Conservation (phyloP, 768 basidiomycete species). For the Russula ochroleuca region DNA sequence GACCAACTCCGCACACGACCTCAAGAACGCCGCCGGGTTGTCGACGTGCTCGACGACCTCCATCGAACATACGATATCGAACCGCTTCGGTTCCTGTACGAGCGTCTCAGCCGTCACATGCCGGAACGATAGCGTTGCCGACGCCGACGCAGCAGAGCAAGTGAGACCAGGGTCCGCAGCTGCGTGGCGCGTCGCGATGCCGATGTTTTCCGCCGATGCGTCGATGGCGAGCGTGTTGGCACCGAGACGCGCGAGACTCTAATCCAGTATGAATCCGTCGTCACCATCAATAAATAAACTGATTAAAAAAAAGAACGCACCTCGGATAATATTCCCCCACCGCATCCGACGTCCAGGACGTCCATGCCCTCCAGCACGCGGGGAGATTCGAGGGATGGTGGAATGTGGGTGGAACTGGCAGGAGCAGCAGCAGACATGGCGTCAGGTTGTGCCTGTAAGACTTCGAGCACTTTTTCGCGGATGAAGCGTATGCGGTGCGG, state of each 20-base stretch:
- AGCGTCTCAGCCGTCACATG: slow-evolving; percentile 75
- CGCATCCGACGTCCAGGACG: slow-evolving; percentile 90
- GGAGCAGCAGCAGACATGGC: slow-evolving; percentile 30
- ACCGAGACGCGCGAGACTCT: slow-evolving; percentile 87
- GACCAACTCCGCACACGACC: slow-evolving; percentile 75
- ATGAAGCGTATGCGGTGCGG: slow-evolving; percentile 82
- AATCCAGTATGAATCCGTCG: not conserved
- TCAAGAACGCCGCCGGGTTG: slow-evolving; percentile 79
- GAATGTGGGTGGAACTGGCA: slow-evolving; percentile 1
- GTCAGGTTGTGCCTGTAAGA: slow-evolving; percentile 44
- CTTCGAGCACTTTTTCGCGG: slow-evolving; percentile 65
- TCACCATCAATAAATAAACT: not conserved
- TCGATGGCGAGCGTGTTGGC: slow-evolving; percentile 90
- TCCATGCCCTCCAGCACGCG: slow-evolving; percentile 57
- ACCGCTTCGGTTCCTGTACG: slow-evolving; percentile 57
- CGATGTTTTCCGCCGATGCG: slow-evolving; percentile 82
- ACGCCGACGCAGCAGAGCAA: not conserved
- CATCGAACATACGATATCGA: slow-evolving; percentile 94
- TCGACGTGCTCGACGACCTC: slow-evolving; percentile 98
- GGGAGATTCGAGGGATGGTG: slow-evolving; percentile 25
- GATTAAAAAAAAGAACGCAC: slow-evolving; percentile 40
- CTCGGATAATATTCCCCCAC: slow-evolving; percentile 91
- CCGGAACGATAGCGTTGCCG: slow-evolving; percentile 53
- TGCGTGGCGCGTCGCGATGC: slow-evolving; percentile 80
- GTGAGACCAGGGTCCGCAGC: slow-evolving; percentile 62